A percentile compares a stretch with the other conserved stretches of the same genome.
These are phyloP conservation scores for Leishmania arabica DNA, from an alignment of 208 protist genomes.

Conservation along the genomic window DNA sequence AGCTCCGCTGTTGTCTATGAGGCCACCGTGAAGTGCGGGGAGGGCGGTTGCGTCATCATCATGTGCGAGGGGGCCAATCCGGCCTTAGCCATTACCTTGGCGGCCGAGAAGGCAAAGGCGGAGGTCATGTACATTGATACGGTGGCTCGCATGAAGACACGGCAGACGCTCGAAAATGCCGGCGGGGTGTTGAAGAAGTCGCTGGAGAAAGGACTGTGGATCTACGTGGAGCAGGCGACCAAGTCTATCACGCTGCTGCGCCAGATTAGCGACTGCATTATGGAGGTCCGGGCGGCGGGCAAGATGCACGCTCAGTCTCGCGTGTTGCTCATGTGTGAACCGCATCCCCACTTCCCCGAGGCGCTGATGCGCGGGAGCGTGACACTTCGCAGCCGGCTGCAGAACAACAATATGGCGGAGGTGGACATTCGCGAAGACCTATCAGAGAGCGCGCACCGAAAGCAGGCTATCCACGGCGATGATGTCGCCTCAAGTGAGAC, in stretches of 20 bases:
- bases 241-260: constrained; percentile 89
- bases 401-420: constrained; percentile 56
- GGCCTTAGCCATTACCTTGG: constrained; percentile 73
- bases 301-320: constrained; percentile 65
- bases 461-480: constrained; percentile 54
- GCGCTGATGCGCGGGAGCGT: constrained; percentile 71
- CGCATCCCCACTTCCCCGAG: constrained; percentile 89
- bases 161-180: constrained; percentile 77
- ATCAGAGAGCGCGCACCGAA: constrained; percentile 57
- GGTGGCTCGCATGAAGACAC: constrained; percentile 84
- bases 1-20: constrained; percentile 69
- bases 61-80: constrained; percentile 89
- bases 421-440: constrained; percentile 70
- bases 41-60: constrained; percentile 80
- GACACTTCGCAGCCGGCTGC: constrained; percentile 80
- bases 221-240: constrained; percentile 89
- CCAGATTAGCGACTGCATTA: constrained; percentile 78
- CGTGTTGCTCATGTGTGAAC: constrained; percentile 91
- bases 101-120: constrained; percentile 59
- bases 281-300: constrained; percentile 42
- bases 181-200: constrained; percentile 76
- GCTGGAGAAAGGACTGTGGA: constrained; percentile 86
- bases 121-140: constrained; percentile 91
- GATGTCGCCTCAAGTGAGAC: constrained; percentile 30
- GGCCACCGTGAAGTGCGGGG: constrained; percentile 47